Percentiles rank a stretch among this genome's conserved stretches.
phyloP scores from a whole-genome alignment of 352 stramenopile species.

The Albugo laibachii region DNA sequence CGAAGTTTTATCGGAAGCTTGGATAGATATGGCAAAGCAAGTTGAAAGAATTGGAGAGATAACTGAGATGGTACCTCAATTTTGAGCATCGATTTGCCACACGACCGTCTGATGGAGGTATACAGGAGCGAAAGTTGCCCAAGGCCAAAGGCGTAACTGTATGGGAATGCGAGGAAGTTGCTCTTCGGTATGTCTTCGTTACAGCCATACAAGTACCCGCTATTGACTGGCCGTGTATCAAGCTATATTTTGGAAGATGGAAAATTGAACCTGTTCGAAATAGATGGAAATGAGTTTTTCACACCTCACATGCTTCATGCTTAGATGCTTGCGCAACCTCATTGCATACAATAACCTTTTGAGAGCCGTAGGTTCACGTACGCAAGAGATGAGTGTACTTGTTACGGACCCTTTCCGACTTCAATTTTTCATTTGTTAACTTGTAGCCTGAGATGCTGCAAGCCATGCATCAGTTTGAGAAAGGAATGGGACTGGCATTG shows the following conservation, averaged over 20 bases:
- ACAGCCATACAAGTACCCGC: neutral
- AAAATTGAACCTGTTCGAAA: constrained; percentile 71
- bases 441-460: constrained; percentile 37
- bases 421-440: neutral
- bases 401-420: constrained; percentile 1
- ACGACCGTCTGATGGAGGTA: neutral
- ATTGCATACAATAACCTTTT: constrained; percentile 69
- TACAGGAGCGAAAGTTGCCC: constrained; percentile 42
- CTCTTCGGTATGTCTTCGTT: constrained; percentile 21
- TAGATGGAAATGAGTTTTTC: neutral
- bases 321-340: constrained; percentile 59
- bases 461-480: constrained; percentile 71
- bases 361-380: constrained; percentile 7
- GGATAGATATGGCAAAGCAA: constrained; percentile 77
- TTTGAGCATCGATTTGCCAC: neutral
- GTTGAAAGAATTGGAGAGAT: constrained; percentile 77
- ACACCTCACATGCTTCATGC: constrained; percentile 1
- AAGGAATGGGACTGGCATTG: constrained; percentile 69
- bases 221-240: constrained; percentile 2
- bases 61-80: constrained; percentile 52
- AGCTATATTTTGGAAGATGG: constrained; percentile 81
- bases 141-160: constrained; percentile 76
- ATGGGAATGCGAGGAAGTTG: constrained; percentile 82
- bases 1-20: constrained; percentile 72
- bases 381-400: no score